phyloP scores from a whole-genome alignment of 768 basidiomycete genomes.

The Kondoa malvinella region DNA sequence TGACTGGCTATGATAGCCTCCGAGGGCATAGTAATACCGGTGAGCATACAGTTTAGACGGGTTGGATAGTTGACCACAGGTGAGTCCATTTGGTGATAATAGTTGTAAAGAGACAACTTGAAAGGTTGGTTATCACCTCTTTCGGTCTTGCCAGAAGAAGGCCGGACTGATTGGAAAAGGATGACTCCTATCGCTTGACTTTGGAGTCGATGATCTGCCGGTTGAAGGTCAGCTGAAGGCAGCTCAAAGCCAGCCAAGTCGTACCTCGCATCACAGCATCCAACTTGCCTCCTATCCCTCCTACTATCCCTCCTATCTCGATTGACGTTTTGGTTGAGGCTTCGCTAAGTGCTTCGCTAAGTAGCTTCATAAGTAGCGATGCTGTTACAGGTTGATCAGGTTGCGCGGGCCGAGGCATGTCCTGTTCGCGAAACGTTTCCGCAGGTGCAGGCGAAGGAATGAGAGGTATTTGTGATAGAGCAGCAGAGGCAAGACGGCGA shows the following conservation, averaged over 20 bases:
- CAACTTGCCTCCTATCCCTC: no score
- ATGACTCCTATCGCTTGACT: background rate
- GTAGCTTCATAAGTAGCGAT: no score
- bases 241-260: background rate
- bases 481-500: background rate
- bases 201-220: background rate
- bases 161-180: background rate
- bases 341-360: no score
- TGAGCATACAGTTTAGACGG: background rate
- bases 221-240: background rate
- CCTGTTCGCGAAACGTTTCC: background rate
- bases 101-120: background rate
- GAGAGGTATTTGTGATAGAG: background rate
- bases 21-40: background rate
- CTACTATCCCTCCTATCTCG: no score
- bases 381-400: background rate
- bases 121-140: background rate
- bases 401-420: background rate
- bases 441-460: background rate
- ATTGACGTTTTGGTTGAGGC: no score
- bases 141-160: background rate
- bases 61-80: background rate
- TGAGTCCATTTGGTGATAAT: background rate
- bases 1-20: background rate
- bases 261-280: background rate